Evolutionary conservation across 352 stramenopile genomes (phyloP).

Genomic region (Globisporangium camurandrum): DNA sequence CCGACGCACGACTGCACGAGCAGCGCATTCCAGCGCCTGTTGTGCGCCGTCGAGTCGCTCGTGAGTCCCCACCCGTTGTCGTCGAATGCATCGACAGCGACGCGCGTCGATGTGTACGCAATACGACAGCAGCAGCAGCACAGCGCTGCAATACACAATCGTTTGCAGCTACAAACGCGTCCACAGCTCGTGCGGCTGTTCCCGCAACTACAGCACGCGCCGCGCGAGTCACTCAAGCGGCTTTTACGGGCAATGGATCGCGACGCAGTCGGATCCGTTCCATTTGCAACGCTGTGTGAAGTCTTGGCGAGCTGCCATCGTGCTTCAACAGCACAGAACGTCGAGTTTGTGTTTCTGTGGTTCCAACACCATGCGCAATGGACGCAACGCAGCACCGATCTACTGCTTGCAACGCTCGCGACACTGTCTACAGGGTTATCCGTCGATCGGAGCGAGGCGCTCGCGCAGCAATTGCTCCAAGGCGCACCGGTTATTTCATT

Average conservation of each 20-base stretch:
- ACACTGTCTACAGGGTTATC: conserved; percentile 10
- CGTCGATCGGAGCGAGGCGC: conserved; percentile 6
- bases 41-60: conserved; percentile 11
- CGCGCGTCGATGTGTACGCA: no score
- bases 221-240: conserved; percentile 20
- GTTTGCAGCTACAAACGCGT: conserved; percentile 31
- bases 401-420: conserved; percentile 26
- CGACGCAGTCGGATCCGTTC: conserved; percentile 30
- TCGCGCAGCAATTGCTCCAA: conserved; percentile 16
- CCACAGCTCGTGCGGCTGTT: conserved; percentile 54
- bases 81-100: neutral
- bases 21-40: conserved; percentile 12
- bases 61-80: no score
- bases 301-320: conserved; percentile 32
- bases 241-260: conserved; percentile 48
- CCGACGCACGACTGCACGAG: conserved; percentile 10
- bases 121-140: no score
- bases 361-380: conserved; percentile 29
- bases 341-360: conserved; percentile 53
- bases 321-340: conserved; percentile 22
- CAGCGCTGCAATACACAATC: conserved; percentile 21
- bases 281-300: conserved; percentile 64
- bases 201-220: conserved; percentile 27
- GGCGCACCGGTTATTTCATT: conserved; percentile 15
- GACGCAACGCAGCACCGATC: conserved; percentile 20